Evolutionary conservation across 495 filamentous ascomycete species (phyloP).

Genomic region (Aspergillus bridgeri): DNA sequence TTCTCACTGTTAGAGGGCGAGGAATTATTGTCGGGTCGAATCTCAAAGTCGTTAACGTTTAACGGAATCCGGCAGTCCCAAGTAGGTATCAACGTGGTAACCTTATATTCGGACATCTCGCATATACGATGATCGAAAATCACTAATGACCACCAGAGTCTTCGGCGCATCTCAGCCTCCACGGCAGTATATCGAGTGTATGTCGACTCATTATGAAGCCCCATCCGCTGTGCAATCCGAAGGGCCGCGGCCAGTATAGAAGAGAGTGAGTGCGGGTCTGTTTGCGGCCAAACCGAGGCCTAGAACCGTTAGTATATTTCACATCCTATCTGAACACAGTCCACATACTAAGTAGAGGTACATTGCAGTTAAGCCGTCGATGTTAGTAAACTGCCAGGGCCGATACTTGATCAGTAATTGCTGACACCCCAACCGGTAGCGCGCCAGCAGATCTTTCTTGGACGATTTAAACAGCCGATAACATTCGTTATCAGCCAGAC

Average conservation of each 20-base stretch:
- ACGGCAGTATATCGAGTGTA: conserved; percentile 31
- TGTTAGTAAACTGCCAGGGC: conserved; percentile 45
- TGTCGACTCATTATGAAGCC: conserved; percentile 45
- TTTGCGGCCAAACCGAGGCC: conserved; percentile 45
- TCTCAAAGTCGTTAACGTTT: conserved; percentile 57
- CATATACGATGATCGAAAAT: conserved; percentile 50
- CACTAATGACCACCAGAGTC: conserved; percentile 58
- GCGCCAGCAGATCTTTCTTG: conserved; percentile 42
- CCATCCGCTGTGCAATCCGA: conserved; percentile 53
- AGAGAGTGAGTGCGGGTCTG: conserved; percentile 51
- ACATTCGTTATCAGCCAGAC: conserved; percentile 42
- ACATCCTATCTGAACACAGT: conserved; percentile 1
- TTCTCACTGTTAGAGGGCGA: conserved; percentile 47
- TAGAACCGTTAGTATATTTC: conserved; percentile 19
- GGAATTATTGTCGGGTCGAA: too few species aligned
- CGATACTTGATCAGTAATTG: conserved; percentile 50
- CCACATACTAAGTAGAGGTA: conserved; percentile 57
- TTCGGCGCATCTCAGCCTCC: conserved; percentile 56
- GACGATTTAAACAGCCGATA: conserved; percentile 35
- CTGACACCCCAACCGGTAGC: conserved; percentile 52
- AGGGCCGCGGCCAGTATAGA: conserved; percentile 51
- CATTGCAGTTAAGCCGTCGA: conserved; percentile 57
- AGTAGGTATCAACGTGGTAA: conserved; percentile 39
- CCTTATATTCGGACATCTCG: conserved; percentile 41
- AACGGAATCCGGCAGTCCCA: conserved; percentile 55